Conservation (phyloP, 1,284 basidiomycete species). For the Ustilago shanxiensis region DNA sequence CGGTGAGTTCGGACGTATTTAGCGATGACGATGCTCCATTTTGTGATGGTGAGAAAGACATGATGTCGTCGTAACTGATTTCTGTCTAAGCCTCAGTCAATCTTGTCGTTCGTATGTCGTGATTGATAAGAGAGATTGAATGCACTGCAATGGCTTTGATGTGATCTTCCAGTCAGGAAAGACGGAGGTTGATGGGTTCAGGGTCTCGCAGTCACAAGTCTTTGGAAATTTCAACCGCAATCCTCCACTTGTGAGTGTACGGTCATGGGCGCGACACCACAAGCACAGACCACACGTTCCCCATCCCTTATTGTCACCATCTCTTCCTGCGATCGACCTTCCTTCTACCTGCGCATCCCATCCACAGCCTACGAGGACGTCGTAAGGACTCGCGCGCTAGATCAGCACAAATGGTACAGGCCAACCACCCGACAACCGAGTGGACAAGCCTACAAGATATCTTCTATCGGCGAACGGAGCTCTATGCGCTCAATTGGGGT, state of each 20-base stretch:
- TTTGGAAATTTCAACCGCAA: background rate
- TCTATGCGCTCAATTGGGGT: constrained; percentile 86
- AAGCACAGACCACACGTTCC: constrained; percentile 28
- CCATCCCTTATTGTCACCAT: background rate
- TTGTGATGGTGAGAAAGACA: constrained; percentile 14
- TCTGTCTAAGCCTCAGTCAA: background rate
- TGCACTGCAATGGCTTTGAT: background rate
- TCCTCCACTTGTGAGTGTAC: constrained; percentile 2
- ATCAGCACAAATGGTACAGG: constrained; percentile 31
- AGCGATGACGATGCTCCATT: constrained; percentile 31
- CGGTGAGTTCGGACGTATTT: constrained; percentile 3
- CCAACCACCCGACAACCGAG: constrained; percentile 57
- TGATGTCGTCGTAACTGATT: constrained; percentile 2
- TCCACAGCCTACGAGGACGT: background rate
- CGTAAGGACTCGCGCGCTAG: background rate
- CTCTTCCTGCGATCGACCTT: background rate
- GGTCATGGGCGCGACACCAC: background rate
- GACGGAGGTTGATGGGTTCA: background rate
- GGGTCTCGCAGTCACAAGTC: no score
- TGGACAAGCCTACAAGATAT: constrained; percentile 66
- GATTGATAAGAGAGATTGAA: background rate
- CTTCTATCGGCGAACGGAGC: constrained; percentile 77
- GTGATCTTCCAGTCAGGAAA: background rate
- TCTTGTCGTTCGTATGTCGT: background rate
- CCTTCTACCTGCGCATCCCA: background rate